Conservation (phyloP, 1,139 yeast species). For the Blastobotrys serpentis region DNA sequence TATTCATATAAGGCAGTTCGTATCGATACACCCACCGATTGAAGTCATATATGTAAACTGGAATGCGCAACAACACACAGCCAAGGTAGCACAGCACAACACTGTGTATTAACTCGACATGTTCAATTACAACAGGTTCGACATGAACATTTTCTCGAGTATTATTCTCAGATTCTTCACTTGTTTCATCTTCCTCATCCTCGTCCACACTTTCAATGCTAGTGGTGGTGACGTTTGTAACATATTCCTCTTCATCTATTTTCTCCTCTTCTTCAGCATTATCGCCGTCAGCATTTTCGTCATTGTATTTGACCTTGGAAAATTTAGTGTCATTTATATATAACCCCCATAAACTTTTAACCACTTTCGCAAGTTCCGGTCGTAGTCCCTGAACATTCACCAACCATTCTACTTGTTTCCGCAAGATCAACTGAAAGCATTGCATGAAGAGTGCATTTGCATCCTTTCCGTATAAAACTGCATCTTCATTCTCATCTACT, state of each 20-base stretch:
- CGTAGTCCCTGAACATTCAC: conserved; percentile 38
- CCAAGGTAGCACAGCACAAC: conserved; percentile 33
- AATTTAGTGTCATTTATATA: conserved; percentile 37
- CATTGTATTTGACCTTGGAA: conserved; percentile 24
- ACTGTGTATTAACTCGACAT: conserved; percentile 21
- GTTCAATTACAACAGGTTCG: conserved; percentile 9
- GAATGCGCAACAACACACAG: conserved; percentile 30
- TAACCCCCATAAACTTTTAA: conserved; percentile 53
- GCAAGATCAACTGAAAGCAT: conserved; percentile 56
- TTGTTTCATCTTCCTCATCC: conserved; percentile 10
- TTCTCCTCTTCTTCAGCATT: too few relatives aligned
- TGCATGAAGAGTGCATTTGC: conserved; percentile 50
- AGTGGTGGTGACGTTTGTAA: neutral
- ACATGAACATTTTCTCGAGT: conserved; percentile 2
- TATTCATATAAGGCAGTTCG: conserved; percentile 34
- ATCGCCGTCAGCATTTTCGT: conserved; percentile 12
- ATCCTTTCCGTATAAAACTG: conserved; percentile 51
- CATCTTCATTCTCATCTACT: conserved; percentile 15
- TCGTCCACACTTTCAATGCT: conserved; percentile 5
- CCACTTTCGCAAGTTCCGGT: conserved; percentile 43
- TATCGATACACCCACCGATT: conserved; percentile 33
- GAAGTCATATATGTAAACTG: conserved; percentile 35
- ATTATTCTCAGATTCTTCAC: conserved; percentile 9
- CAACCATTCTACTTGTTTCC: conserved; percentile 48
- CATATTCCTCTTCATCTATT: too few relatives aligned